Evolutionary conservation across 192 early-diverging fungal genomes (phyloP).

Genomic region (Coemansia sp.): DNA sequence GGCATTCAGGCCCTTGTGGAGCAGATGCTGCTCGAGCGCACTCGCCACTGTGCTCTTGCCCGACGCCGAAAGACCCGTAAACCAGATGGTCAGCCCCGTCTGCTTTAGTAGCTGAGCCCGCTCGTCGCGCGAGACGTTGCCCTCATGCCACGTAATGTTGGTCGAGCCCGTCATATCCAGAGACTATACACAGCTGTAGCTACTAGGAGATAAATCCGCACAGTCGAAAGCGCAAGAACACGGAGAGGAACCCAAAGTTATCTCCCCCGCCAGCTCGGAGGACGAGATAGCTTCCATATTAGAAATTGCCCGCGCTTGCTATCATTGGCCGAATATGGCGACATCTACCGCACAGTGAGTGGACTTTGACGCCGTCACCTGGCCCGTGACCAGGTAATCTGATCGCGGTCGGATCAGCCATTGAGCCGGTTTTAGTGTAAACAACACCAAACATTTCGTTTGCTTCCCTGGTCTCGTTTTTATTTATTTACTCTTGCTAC

Average conservation of each 20-base stretch:
- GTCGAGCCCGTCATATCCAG: slow-evolving; percentile 24
- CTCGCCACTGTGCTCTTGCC: slow-evolving; percentile 91
- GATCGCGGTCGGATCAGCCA: not conserved
- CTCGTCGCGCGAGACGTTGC: slow-evolving; percentile 68
- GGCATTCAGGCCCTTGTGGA: slow-evolving; percentile 66
- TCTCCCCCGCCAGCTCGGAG: not conserved
- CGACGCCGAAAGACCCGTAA: slow-evolving; percentile 91
- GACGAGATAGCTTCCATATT: not conserved
- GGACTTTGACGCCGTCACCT: not conserved
- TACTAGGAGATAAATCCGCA: too few species aligned
- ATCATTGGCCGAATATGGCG: slow-evolving; percentile 23
- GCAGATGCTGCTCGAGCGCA: slow-evolving; percentile 83
- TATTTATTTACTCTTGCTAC: slow-evolving; percentile 2
- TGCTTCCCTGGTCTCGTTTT: not conserved
- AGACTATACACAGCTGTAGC: not conserved
- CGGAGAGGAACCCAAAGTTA: not conserved
- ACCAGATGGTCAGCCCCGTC: slow-evolving; percentile 85
- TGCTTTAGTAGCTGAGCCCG: slow-evolving; percentile 61
- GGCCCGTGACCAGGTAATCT: not conserved
- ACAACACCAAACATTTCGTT: not conserved
- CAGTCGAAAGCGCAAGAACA: too few species aligned
- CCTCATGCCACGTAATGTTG: slow-evolving; percentile 91
- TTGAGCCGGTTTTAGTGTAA: not conserved
- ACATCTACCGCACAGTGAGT: not conserved
- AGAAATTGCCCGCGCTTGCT: not conserved